Base-by-base conservation (phyloP, 1,284 basidiomycete genomes). In the Apiotrichum gracile region DNA sequence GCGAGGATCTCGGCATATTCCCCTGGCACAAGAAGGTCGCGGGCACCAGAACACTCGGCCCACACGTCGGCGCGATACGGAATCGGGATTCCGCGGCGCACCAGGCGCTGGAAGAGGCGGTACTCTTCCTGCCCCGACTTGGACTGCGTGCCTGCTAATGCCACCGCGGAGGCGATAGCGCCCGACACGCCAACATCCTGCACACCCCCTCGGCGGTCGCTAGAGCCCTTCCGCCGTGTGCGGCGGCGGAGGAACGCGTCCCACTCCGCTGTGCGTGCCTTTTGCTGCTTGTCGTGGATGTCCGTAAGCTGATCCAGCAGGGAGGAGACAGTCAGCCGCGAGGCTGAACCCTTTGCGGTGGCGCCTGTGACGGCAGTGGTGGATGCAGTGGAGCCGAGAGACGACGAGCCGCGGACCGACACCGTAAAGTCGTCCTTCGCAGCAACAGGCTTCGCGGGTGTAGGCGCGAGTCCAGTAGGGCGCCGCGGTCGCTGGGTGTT, bases 11-110 rank as follows among this genome's bases (percentile, higher is more conserved):
- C 94, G 48, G 82, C 79, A 70, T 97, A 98, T 55, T 88, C 74
- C 3, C 96, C 94, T 0, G 94, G 94, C 64, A 97, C 91, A 53
- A 84, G 83, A 77, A 92, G 85, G 70, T 97, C 92, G 63, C 89
- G 78, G 1, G 87, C 92, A 1, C 92, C 91, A 55, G 86, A 90
- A 69, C 90, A 96, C 76, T 98, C 94, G 3, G 63, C 65, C 68
- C 71, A 75, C 37, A 91, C 81, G 68, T 94, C 91, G 26, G 86
- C 80, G 9, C 94, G 82, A 67, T 94, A 93, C 34, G 82, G 82
- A 25, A 97, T 80, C 9, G 94, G 94, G 22, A 97, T 87, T 0
- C 96, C 96, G 44, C 78, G 81, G 47, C 88, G 78, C 24, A 94
- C 83, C 3, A 98, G 78, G 49, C 83, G 76, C 53, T 86, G 83